Percentiles rank a stretch among this genome's conserved stretches.
phyloP scores from a whole-genome alignment of 495 filamentous ascomycete species.

The Darksidea phi region DNA sequence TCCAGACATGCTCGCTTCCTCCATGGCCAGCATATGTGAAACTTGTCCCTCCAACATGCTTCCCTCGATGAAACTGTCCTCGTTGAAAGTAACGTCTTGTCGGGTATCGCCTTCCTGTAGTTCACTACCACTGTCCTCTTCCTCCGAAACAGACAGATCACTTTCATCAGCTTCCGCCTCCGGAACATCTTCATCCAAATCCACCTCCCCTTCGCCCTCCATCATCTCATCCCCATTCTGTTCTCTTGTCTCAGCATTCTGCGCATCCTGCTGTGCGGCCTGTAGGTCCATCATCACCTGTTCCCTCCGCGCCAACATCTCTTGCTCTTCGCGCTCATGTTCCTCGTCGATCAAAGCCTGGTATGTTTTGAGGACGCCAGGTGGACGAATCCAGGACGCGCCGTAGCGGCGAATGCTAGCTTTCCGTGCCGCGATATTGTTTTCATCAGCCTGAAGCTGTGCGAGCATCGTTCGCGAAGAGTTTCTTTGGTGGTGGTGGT shows the following conservation, averaged over 20 bases:
- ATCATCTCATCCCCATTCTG: constrained; percentile 31
- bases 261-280: constrained; percentile 35
- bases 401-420: constrained; percentile 45
- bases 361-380: constrained; percentile 48
- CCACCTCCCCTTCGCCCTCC: constrained; percentile 50
- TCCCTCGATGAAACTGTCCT: constrained; percentile 42
- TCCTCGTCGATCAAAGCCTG: constrained; percentile 47
- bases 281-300: constrained; percentile 38
- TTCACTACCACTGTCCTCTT: constrained; percentile 40
- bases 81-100: constrained; percentile 34
- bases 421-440: constrained; percentile 43
- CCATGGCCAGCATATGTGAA: constrained; percentile 40
- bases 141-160: constrained; percentile 47
- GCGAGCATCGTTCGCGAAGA: constrained; percentile 25
- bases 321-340: constrained; percentile 44
- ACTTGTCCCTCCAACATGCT: constrained; percentile 39
- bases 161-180: constrained; percentile 56
- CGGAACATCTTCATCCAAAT: constrained; percentile 68
- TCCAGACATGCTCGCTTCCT: constrained; percentile 46
- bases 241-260: constrained; percentile 26
- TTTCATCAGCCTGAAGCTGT: constrained; percentile 39
- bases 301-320: constrained; percentile 41
- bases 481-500: constrained; percentile 24
- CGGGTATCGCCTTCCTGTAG: constrained; percentile 29
- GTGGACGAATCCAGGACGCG: constrained; percentile 47